Evolutionary conservation across 2,329 filamentous ascomycete species (phyloP).

Genomic region (Purpureocillium takamizusanense): DNA sequence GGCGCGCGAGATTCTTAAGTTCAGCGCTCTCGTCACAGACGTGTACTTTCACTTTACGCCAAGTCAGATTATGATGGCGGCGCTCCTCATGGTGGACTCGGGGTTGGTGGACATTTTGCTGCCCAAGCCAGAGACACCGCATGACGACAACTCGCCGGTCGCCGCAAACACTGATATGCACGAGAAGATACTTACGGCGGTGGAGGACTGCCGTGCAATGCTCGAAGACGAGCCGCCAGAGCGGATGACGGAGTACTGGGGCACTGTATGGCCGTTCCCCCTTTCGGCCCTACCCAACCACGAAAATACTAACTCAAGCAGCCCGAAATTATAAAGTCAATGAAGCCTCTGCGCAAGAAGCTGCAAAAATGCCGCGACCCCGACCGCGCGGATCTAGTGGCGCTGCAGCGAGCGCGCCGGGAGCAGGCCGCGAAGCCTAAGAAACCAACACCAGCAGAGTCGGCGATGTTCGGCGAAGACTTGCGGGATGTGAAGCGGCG

Average conservation of each 20-base stretch:
- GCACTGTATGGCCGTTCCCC: slow-evolving; percentile 28
- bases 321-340: slow-evolving; percentile 32
- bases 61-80: slow-evolving; percentile 84
- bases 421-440: slow-evolving; percentile 40
- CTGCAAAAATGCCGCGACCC: slow-evolving; percentile 67
- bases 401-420: slow-evolving; percentile 55
- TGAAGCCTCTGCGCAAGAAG: slow-evolving; percentile 56
- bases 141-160: slow-evolving; percentile 13
- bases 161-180: slow-evolving; percentile 19
- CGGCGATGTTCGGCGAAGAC: slow-evolving; percentile 31
- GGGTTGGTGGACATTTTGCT: slow-evolving; percentile 45
- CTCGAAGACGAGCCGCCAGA: slow-evolving; percentile 49
- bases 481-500: slow-evolving; percentile 35
- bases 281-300: too few species aligned
- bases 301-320: slow-evolving; percentile 11
- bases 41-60: slow-evolving; percentile 97
- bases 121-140: slow-evolving; percentile 25
- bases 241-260: slow-evolving; percentile 44
- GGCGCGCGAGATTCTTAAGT: slow-evolving; percentile 66
- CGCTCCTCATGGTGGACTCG: slow-evolving; percentile 66
- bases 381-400: slow-evolving; percentile 63
- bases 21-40: slow-evolving; percentile 78
- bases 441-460: slow-evolving; percentile 32
- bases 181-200: slow-evolving; percentile 39
- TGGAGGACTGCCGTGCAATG: slow-evolving; percentile 44